These are phyloP conservation scores for Funneliformis geosporum DNA, from an alignment of 192 early-diverging fungal genomes.

Conservation along the genomic window DNA sequence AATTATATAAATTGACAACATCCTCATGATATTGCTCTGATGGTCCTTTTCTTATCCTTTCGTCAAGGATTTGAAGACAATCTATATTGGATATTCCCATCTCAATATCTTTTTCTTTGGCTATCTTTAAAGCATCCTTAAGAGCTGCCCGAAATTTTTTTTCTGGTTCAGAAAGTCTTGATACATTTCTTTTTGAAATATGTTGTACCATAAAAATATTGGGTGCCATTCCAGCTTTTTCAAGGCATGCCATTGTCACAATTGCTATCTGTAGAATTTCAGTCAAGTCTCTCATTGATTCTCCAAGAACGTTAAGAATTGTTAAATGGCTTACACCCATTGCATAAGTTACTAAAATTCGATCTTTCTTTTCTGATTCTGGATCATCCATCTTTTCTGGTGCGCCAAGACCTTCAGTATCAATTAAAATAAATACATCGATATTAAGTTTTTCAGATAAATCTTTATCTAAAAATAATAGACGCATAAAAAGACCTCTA, in stretches of 20 bases:
- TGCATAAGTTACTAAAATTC: constrained; percentile 11
- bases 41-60: constrained; percentile 26
- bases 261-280: not conserved
- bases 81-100: not conserved
- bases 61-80: not conserved
- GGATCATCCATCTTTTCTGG: constrained; percentile 7
- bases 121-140: not conserved
- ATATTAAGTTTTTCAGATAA: constrained; percentile 23
- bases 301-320: constrained; percentile 7
- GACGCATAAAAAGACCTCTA: constrained; percentile 27
- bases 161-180: not conserved
- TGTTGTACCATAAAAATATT: constrained; percentile 11
- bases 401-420: constrained; percentile 19
- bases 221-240: not conserved
- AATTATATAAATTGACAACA: constrained; percentile 19
- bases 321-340: constrained; percentile 13
- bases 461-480: constrained; percentile 30
- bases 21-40: constrained; percentile 32
- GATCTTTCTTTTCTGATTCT: constrained; percentile 13
- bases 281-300: constrained; percentile 2
- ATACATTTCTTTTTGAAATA: not conserved
- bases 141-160: constrained; percentile 17
- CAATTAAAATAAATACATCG: constrained; percentile 26
- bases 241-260: not conserved
- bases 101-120: not conserved